Base-by-base conservation (phyloP, 2,329 filamentous ascomycete genomes). In the Botrytis elliptica region DNA sequence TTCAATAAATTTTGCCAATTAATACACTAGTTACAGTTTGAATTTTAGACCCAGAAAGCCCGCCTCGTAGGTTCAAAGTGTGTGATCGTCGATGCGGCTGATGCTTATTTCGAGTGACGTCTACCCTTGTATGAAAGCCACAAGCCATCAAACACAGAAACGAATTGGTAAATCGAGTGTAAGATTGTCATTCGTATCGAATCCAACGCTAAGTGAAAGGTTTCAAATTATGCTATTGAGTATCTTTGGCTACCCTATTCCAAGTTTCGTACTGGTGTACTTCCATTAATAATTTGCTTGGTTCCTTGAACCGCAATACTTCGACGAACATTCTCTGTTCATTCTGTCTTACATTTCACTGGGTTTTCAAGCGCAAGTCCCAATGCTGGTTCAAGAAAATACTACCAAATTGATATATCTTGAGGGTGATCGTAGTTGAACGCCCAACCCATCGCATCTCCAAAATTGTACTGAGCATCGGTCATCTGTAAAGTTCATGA, bases 401-500 rank as follows among this genome's bases (percentile, higher is more conserved):
- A 52, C 36, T 52, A 67, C 65, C 73, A 75, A 49, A 74, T 42
- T 74, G 70, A 67, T n/a, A 36, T 38, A 42, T 49, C 72, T 49
- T 75, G 69, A 18, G 49, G 72, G 70, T 44, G 67, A 67, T 70
- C 75, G 44, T 74, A 63, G 70, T 76, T 76, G 25, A 77, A 75
- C 20, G 76, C 62, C 77, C 76, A 78, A 62, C 70, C 59, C 74
- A 77, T 77, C 20, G 38, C 66, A 38, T 76, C 75, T 2, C 74
- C 78, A 1, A 78, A 72, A 73, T 81, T 79, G 57, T 82, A 78
- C 20, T 79, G 73, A 4, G 74, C 70, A 75, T 81, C 80, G 16
- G 81, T 76, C 75, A 80, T 81, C 81, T 83, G 49, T 52, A 46
- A 68, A 20, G 7, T 60, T 20, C 52, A 63, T 76, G 10, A 76